Base-by-base conservation (phyloP, 2,329 filamentous ascomycete species). In the Talaromyces sp. region DNA sequence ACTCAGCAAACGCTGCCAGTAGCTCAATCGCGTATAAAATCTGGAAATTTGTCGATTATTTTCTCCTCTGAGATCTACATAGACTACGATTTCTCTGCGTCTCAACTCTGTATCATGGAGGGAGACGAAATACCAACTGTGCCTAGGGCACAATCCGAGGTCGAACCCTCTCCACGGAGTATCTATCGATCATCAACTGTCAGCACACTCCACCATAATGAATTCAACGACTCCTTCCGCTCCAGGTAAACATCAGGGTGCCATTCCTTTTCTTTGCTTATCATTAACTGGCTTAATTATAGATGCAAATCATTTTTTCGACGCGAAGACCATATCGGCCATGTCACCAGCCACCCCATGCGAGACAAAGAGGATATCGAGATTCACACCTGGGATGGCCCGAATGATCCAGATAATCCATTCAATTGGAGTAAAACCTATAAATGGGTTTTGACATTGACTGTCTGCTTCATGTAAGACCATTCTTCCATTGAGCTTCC, bases 401-500 rank as follows among this genome's bases (percentile, higher is more conserved):
- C 60, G 2, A 43, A 67, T 52, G 66, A 70, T 24, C 68, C 65
- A 0, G 68, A 69, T 1, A 69, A 70, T 22, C 68, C 67, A 61
- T 77, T 77, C 65, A 77, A 78, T 53, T 78, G 74, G 72, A 63
- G 67, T 17, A 54, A 51, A 1, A 54, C 56, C 1, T 76, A 75
- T 43, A 77, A 77, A 68, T 77, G 75, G 72, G 60, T 68, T 14
- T 60, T 75, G 22, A 76, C 75, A 1, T 51, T 77, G 8, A 70
- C 76, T 3, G 66, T 75, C 3, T 77, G 75, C 43, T 73, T 75
- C 56, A 76, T 78, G 68, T 71, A 4, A 42, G 53, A n/a, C n/a
- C n/a, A 11, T 3, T 17, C 19, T 13, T 16, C 10, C 24, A 29
- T 10, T 16, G 4, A 16, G 20, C 14, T 16, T 6, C 19, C 9